Evolutionary conservation across 2,329 filamentous ascomycete species (phyloP).

Genomic region (Aspergillus terreus): DNA sequence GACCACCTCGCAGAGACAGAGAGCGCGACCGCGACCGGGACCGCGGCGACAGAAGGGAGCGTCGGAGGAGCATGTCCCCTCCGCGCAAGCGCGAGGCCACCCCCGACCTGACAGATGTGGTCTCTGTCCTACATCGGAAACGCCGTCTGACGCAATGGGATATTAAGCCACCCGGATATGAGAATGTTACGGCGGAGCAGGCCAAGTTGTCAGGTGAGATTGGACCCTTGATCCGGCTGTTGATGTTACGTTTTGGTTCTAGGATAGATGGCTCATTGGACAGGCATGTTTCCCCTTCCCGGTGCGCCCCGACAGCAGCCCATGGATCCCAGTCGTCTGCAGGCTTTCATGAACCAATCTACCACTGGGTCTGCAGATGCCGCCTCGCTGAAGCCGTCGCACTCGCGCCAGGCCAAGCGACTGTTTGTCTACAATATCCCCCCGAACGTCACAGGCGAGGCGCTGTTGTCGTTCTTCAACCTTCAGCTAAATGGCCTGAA

Average conservation of each 20-base stretch:
- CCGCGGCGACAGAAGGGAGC: constrained; percentile 45
- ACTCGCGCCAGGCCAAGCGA: constrained; percentile 90
- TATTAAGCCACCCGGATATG: constrained; percentile 96
- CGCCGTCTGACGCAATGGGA: constrained; percentile 98
- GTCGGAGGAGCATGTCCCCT: constrained; percentile 67
- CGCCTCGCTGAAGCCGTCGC: constrained; percentile 83
- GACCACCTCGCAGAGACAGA: constrained; percentile 44
- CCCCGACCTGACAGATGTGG: constrained; percentile 83
- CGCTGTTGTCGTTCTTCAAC: constrained; percentile 83
- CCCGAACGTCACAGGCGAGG: constrained; percentile 67
- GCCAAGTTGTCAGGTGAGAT: constrained; percentile 77
- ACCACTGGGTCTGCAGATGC: constrained; percentile 64
- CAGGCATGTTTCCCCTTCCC: constrained; percentile 93
- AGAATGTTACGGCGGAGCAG: constrained; percentile 96
- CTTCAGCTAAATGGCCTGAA: constrained; percentile 96
- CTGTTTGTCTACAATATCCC: constrained; percentile 85
- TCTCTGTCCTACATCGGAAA: constrained; percentile 80
- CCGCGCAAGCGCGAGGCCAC: constrained; percentile 92
- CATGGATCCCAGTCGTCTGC: constrained; percentile 89
- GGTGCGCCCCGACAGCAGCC: constrained; percentile 91
- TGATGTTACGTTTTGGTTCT: neutral
- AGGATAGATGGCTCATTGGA: constrained; percentile 5
- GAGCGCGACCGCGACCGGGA: constrained; percentile 46
- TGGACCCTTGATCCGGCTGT: neutral
- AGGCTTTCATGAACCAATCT: constrained; percentile 93